Evolutionary conservation across 768 basidiomycete species (phyloP), one percentile per base, ranked within the genome.

Genomic region (Paxillus ammoniavirescens): DNA sequence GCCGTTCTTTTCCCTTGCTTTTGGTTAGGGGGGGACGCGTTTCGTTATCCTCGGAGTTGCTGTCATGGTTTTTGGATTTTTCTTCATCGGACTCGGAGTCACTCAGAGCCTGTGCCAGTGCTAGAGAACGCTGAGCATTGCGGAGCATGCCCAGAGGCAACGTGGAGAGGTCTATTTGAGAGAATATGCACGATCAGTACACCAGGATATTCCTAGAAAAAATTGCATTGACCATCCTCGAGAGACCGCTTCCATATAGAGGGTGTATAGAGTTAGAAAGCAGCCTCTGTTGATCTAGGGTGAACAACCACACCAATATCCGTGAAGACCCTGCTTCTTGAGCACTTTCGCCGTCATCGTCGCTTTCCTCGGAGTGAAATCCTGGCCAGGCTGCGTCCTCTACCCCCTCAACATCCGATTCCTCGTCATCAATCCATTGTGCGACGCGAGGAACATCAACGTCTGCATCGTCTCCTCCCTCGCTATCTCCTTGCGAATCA

Each of bases 61-160:
- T 33, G 18, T 10, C 23, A 38, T 53, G 49, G 5, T 38, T 38
- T 31, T 67, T 64, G 2, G 63, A 65, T 12, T 58, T 50, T 2
- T 43, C 66, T 7, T 61, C 64, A 13, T 72, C 74, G 5, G 72
- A 70, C 8, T 75, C 75, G 7, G 74, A 67, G 48, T 75, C 73
- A 51, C 68, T 71, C 54, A 75, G 64, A 47, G 69, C 67, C 65
- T 73, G 59, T 31, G 71, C 73, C 41, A 74, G 74, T 8, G 73
- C 71, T 15, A 91, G 73, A 31, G 80, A 70, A 37, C 73, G 73
- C 56, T 84, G 86, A n/a, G 87, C 87, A 59, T 75, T 82, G 18
- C 84, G 77, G 18, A 89, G 72, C 5, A 83, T 73, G 5, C 85
- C 84, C 13, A 91, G 76, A 0, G 89, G 84, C 26, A 91, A 58